These are phyloP conservation scores for Flueggea neowawraea DNA, from an alignment of 441 rosid species.

Conservation along the genomic window DNA sequence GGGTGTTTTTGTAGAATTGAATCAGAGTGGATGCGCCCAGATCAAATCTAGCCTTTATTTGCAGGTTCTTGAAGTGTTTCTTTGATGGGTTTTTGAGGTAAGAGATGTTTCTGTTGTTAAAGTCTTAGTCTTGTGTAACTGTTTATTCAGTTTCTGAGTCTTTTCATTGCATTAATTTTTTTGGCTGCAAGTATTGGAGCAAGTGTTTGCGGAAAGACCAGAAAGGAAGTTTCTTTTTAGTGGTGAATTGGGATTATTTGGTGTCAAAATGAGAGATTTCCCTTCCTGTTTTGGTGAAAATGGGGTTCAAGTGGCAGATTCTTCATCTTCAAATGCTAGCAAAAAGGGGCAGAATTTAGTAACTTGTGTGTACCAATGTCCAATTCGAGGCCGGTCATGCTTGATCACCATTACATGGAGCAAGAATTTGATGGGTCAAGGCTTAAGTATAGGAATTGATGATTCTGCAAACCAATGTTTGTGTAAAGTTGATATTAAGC, in stretches of 20 bases:
- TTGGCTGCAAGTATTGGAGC: constrained; percentile 25
- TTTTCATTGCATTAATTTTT: constrained; percentile 15
- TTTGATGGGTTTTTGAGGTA: constrained; percentile 37
- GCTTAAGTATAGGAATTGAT: constrained; percentile 60
- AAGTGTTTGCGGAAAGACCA: constrained; percentile 27
- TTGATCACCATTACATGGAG: constrained; percentile 77
- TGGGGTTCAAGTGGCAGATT: constrained; percentile 81
- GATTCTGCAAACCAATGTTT: constrained; percentile 65
- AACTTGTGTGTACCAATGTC: constrained; percentile 63
- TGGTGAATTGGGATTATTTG: constrained; percentile 19
- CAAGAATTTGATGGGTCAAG: constrained; percentile 89
- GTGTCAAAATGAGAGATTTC: constrained; percentile 66
- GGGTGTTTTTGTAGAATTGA: constrained; percentile 28
- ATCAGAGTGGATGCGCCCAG: constrained; percentile 23
- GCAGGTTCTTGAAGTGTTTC: constrained; percentile 26
- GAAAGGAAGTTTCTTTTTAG: constrained; percentile 16
- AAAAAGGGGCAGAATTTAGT: constrained; percentile 68
- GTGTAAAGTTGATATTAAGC: constrained; percentile 84
- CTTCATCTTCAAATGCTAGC: constrained; percentile 50
- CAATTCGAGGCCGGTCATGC: constrained; percentile 52
- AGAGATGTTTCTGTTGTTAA: constrained; percentile 5
- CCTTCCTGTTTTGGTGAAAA: constrained; percentile 93
- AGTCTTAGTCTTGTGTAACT: constrained; percentile 9
- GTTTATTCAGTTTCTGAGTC: constrained; percentile 13
- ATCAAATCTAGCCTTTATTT: constrained; percentile 21